Evolutionary conservation across 164 flowering plant genomes (phyloP).

Genomic region (Cinnamomum chago): DNA sequence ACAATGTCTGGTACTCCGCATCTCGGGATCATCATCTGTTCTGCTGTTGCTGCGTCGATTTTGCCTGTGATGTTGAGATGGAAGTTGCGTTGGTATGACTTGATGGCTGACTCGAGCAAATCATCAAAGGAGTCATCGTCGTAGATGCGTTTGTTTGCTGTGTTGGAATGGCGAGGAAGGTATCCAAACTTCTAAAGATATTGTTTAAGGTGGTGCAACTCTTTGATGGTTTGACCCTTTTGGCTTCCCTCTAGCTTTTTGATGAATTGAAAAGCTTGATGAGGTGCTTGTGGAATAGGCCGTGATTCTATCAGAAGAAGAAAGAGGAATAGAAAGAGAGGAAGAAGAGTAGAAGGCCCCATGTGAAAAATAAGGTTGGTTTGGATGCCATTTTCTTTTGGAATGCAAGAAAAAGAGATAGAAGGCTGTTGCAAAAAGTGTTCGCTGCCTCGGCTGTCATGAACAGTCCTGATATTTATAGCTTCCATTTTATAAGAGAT

Average conservation of each 20-base stretch:
- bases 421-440: too few species aligned
- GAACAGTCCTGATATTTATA: too few species aligned
- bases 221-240: neutral
- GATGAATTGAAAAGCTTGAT: neutral
- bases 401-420: too few species aligned
- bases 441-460: too few species aligned
- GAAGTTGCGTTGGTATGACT: slow-evolving; percentile 24
- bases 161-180: slow-evolving; percentile 17
- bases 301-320: neutral
- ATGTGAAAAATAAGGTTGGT: neutral
- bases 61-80: slow-evolving; percentile 24
- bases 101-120: slow-evolving; percentile 27
- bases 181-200: slow-evolving; percentile 72
- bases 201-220: slow-evolving; percentile 31
- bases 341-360: neutral
- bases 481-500: too few species aligned
- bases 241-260: neutral
- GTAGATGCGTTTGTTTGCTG: slow-evolving; percentile 15
- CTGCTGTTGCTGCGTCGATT: slow-evolving; percentile 21
- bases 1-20: slow-evolving; percentile 43
- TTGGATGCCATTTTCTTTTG: neutral
- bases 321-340: neutral
- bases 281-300: neutral
- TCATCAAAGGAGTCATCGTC: slow-evolving; percentile 36
- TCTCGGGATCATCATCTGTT: slow-evolving; percentile 15